Percentiles rank a stretch among this genome's conserved stretches.
These are phyloP conservation scores for Dipteronia sinensis DNA, from an alignment of 345 rosid genomes.

Conservation along the genomic window DNA sequence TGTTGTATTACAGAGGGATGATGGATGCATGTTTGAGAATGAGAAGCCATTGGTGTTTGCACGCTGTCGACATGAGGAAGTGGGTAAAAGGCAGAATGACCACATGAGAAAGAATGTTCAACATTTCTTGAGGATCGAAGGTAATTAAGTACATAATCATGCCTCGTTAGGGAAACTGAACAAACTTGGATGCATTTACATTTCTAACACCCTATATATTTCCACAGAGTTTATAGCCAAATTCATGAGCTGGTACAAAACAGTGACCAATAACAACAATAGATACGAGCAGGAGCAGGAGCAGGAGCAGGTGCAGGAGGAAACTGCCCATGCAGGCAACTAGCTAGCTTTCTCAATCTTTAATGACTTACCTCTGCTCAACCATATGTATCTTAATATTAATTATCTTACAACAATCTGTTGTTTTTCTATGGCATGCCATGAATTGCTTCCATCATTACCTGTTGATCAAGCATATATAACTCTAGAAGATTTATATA, in stretches of 20 bases:
- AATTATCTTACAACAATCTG: background rate
- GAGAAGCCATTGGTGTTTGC: slow-evolving; percentile 5
- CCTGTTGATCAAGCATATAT: background rate
- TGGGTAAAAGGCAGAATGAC: slow-evolving; percentile 18
- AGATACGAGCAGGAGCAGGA: slow-evolving; percentile 7
- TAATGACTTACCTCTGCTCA: background rate
- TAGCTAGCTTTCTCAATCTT: background rate
- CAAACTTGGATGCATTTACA: no score
- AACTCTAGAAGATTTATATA: no score
- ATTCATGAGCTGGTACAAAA: slow-evolving; percentile 64
- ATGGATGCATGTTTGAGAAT: slow-evolving; percentile 26
- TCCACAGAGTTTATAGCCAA: slow-evolving; percentile 56
- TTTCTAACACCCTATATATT: background rate
- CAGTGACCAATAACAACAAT: slow-evolving; percentile 7
- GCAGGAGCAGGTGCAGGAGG: background rate
- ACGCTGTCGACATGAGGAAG: slow-evolving; percentile 29
- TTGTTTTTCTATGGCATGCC: background rate
- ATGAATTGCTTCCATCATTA: no score
- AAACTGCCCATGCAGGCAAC: background rate
- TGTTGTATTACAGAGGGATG: slow-evolving; percentile 23
- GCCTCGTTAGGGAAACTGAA: no score
- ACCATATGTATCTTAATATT: background rate
- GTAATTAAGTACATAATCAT: slow-evolving; percentile 23
- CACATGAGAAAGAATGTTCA: slow-evolving; percentile 29
- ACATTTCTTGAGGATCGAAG: slow-evolving; percentile 55